Evolutionary conservation across 768 basidiomycete species (phyloP).

Genomic region (Boletus sp.): DNA sequence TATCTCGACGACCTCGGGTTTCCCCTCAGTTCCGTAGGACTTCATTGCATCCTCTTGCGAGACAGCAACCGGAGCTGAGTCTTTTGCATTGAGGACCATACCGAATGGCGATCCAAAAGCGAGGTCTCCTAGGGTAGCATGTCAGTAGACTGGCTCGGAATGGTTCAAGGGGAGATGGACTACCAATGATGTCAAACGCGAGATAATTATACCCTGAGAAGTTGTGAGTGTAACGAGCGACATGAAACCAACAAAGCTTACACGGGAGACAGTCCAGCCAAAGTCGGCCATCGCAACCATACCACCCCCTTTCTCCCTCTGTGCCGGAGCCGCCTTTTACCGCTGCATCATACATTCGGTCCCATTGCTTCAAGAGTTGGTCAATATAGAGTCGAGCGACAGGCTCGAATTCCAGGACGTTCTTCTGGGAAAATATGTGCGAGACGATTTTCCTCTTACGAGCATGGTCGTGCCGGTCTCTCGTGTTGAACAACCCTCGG

Average conservation of each 20-base stretch:
- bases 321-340: slow-evolving; percentile 51
- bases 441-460: slow-evolving; percentile 91
- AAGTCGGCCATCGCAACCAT: slow-evolving; percentile 55
- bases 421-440: slow-evolving; percentile 82
- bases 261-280: slow-evolving; percentile 78
- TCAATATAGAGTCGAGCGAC: slow-evolving; percentile 61
- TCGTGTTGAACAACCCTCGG: slow-evolving; percentile 75
- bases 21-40: slow-evolving; percentile 46
- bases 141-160: neutral
- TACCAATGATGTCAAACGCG: slow-evolving; percentile 75
- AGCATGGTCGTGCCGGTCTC: slow-evolving; percentile 73
- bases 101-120: slow-evolving; percentile 88
- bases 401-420: slow-evolving; percentile 81
- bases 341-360: slow-evolving; percentile 56
- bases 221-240: slow-evolving; percentile 5
- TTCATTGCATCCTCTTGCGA: slow-evolving; percentile 53
- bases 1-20: slow-evolving; percentile 52
- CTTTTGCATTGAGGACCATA: slow-evolving; percentile 74
- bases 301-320: slow-evolving; percentile 59
- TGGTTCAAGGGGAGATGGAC: neutral
- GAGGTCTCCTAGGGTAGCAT: slow-evolving; percentile 46
- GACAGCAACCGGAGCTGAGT: slow-evolving; percentile 66
- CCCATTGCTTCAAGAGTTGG: slow-evolving; percentile 70
- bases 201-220: slow-evolving; percentile 54
- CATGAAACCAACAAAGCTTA: slow-evolving; percentile 30